Percentiles rank a stretch among this genome's conserved stretches.
phyloP scores from a whole-genome alignment of 2,329 filamentous ascomycete species.

The Didymella segeticola region DNA sequence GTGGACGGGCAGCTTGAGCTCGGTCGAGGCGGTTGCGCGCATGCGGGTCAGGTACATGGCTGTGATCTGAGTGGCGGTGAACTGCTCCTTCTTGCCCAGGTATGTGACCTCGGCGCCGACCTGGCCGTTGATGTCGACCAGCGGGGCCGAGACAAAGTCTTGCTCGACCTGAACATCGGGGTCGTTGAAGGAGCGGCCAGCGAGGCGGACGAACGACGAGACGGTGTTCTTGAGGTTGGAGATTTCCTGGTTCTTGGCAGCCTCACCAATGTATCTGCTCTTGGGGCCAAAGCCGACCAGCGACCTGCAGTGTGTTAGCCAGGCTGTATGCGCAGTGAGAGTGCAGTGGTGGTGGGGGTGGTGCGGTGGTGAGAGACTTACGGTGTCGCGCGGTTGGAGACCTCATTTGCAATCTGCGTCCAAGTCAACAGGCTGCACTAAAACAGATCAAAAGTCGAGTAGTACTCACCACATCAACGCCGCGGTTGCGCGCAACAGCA shows the following conservation, averaged over 20 bases:
- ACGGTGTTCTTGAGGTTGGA: conserved; percentile 99
- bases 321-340: conserved; percentile 4
- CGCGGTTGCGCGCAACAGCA: conserved; percentile 96
- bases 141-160: conserved; percentile 82
- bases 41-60: conserved; percentile 97
- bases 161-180: conserved; percentile 94
- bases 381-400: conserved; percentile 97
- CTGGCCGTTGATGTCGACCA: conserved; percentile 91
- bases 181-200: conserved; percentile 84
- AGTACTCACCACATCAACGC: conserved; percentile 93
- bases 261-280: conserved; percentile 90
- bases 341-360: too few species aligned
- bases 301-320: conserved; percentile 59
- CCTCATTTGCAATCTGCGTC: conserved; percentile 92
- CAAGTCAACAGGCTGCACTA: conserved; percentile 37
- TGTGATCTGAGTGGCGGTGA: conserved; percentile 90
- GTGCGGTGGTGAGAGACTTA: conserved; percentile 63
- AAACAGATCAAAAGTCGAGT: background rate
- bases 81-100: conserved; percentile 92
- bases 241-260: conserved; percentile 98
- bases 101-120: conserved; percentile 94
- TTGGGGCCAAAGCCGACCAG: conserved; percentile 95
- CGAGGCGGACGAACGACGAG: conserved; percentile 87
- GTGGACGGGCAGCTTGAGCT: conserved; percentile 88
- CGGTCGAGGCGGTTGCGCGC: conserved; percentile 82